Percentiles rank a stretch among this genome's conserved stretches.
phyloP scores from a whole-genome alignment of 345 rosid genomes.

The Linum trigynum region DNA sequence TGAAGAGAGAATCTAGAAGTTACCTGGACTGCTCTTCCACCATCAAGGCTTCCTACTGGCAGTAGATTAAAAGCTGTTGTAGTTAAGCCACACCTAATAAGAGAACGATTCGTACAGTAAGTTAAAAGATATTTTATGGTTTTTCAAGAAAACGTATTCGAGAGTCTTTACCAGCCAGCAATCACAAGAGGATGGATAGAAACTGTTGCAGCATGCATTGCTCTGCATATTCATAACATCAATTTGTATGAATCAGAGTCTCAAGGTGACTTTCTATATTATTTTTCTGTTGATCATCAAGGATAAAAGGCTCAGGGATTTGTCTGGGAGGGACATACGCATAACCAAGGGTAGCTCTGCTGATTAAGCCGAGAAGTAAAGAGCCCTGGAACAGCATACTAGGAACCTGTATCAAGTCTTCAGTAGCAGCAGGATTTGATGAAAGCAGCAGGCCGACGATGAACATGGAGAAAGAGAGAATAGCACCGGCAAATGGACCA shows the following conservation, averaged over 20 bases:
- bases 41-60: slow-evolving; percentile 92
- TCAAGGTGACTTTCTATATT: not conserved
- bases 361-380: slow-evolving; percentile 89
- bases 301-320: slow-evolving; percentile 16
- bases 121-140: not conserved
- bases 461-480: slow-evolving; percentile 80
- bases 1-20: not conserved
- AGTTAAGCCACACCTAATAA: slow-evolving; percentile 88
- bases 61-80: slow-evolving; percentile 91
- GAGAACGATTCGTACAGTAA: slow-evolving; percentile 14
- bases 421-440: slow-evolving; percentile 56
- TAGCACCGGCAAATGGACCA: slow-evolving; percentile 93
- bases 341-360: slow-evolving; percentile 83
- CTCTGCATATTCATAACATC: slow-evolving; percentile 38
- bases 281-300: slow-evolving; percentile 11
- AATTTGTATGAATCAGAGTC: slow-evolving; percentile 6
- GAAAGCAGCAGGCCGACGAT: slow-evolving; percentile 80
- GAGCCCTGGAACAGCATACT: slow-evolving; percentile 90
- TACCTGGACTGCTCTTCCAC: slow-evolving; percentile 97
- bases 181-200: slow-evolving; percentile 86
- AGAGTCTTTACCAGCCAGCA: slow-evolving; percentile 64
- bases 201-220: slow-evolving; percentile 81
- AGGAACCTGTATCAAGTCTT: slow-evolving; percentile 87
- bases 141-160: not conserved
- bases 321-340: slow-evolving; percentile 41